phyloP scores from a whole-genome alignment of 306 rosid genomes.

The Cicer bijugum region DNA sequence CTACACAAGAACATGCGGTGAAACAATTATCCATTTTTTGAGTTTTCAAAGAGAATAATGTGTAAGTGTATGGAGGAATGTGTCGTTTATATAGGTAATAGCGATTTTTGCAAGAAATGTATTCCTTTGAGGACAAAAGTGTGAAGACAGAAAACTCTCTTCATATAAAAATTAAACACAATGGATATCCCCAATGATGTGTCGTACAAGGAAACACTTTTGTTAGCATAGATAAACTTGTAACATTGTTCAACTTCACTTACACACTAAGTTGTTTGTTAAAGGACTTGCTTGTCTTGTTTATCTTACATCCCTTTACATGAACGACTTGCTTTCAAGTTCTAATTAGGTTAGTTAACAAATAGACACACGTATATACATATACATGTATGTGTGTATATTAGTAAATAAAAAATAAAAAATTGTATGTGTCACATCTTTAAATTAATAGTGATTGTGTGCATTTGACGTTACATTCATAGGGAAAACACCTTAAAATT shows the following conservation, averaged over 20 bases:
- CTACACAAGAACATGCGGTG: constrained; percentile 32
- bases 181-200: not conserved
- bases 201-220: constrained; percentile 24
- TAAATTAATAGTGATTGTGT: not conserved
- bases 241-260: constrained; percentile 45
- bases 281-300: constrained; percentile 39
- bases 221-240: constrained; percentile 36
- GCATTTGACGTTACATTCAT: not conserved
- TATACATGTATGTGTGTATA: not conserved
- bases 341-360: not conserved
- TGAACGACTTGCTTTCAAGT: not conserved
- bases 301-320: not conserved
- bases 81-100: constrained; percentile 5
- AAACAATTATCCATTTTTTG: constrained; percentile 17
- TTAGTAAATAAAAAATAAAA: too few species aligned
- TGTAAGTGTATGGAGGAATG: not conserved
- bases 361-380: not conserved
- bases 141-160: constrained; percentile 19
- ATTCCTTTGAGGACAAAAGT: constrained; percentile 26
- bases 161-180: not conserved
- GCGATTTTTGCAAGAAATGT: constrained; percentile 44
- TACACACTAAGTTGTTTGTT: constrained; percentile 42
- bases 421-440: too few species aligned
- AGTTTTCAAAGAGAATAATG: constrained; percentile 21
- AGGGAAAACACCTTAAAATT: not conserved